Conservation (phyloP, 805 yeast species). For the Candida koratica region DNA sequence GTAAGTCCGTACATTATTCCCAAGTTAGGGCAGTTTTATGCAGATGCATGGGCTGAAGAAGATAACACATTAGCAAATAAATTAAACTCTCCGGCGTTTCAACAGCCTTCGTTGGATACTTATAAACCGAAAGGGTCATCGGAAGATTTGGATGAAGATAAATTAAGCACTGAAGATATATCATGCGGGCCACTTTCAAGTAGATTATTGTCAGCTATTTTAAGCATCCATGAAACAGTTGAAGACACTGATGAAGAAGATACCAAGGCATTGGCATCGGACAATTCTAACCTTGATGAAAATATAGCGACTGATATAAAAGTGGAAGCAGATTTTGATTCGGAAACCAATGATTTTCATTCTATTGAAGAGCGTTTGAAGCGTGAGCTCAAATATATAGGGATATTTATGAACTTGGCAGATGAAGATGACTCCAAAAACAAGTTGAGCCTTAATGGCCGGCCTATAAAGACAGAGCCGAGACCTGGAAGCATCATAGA, state of each 20-base stretch:
- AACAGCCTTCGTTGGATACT: constrained; percentile 41
- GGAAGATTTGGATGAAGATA: constrained; percentile 54
- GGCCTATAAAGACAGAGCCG: constrained; percentile 18
- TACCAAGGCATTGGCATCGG: constrained; percentile 16
- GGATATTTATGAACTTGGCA: constrained; percentile 68
- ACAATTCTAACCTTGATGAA: constrained; percentile 16
- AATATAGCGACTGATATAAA: constrained; percentile 36
- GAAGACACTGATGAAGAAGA: constrained; percentile 21
- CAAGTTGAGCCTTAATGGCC: constrained; percentile 22
- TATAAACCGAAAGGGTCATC: constrained; percentile 57
- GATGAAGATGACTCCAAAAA: constrained; percentile 29
- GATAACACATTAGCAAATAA: constrained; percentile 49
- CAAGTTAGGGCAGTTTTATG: constrained; percentile 76
- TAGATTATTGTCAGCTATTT: constrained; percentile 75
- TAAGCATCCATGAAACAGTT: constrained; percentile 42
- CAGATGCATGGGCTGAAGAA: constrained; percentile 83
- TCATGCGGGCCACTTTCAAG: constrained; percentile 91
- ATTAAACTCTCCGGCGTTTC: constrained; percentile 45
- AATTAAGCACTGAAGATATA: constrained; percentile 65
- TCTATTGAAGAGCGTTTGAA: constrained; percentile 84
- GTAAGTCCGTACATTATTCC: constrained; percentile 77
- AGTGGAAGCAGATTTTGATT: constrained; percentile 27
- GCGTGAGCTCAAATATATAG: constrained; percentile 84
- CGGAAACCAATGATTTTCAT: constrained; percentile 59
- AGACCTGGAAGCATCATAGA: constrained; percentile 34